phyloP scores from a whole-genome alignment of 352 stramenopile species.

The Phytophthora constricta region DNA sequence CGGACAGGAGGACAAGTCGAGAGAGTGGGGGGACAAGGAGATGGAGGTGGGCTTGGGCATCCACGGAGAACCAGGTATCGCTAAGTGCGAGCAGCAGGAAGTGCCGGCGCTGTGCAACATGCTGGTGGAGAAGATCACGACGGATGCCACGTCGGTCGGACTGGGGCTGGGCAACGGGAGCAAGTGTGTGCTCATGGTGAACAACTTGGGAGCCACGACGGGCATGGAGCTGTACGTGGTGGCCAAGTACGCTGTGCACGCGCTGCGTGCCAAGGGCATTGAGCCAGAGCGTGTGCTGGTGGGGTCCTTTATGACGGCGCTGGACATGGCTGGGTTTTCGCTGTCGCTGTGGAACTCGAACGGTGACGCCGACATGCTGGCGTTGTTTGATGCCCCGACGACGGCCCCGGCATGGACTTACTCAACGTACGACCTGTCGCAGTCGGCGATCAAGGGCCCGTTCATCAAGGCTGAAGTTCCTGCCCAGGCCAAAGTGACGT shows the following conservation, averaged over 20 bases:
- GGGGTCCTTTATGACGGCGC: slow-evolving; percentile 96
- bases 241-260: slow-evolving; percentile 77
- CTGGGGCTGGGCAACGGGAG: slow-evolving; percentile 46
- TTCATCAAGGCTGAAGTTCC: slow-evolving; percentile 43
- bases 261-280: slow-evolving; percentile 64
- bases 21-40: slow-evolving; percentile 64
- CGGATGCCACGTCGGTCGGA: slow-evolving; percentile 39
- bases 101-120: slow-evolving; percentile 54
- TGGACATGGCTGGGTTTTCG: slow-evolving; percentile 97
- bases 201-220: slow-evolving; percentile 95
- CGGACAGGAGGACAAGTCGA: slow-evolving; percentile 73
- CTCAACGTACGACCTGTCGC: slow-evolving; percentile 48
- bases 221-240: slow-evolving; percentile 97
- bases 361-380: slow-evolving; percentile 52
- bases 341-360: slow-evolving; percentile 90
- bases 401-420: slow-evolving; percentile 76
- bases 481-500: slow-evolving; percentile 34
- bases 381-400: slow-evolving; percentile 65
- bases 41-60: slow-evolving; percentile 97
- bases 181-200: slow-evolving; percentile 92
- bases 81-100: slow-evolving; percentile 65
- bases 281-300: slow-evolving; percentile 90
- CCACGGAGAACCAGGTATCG: slow-evolving; percentile 92
- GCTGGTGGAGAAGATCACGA: slow-evolving; percentile 64
- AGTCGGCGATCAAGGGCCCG: slow-evolving; percentile 32